phyloP scores from a whole-genome alignment of 805 yeast genomes.

The Barnettozyma botsteinii region DNA sequence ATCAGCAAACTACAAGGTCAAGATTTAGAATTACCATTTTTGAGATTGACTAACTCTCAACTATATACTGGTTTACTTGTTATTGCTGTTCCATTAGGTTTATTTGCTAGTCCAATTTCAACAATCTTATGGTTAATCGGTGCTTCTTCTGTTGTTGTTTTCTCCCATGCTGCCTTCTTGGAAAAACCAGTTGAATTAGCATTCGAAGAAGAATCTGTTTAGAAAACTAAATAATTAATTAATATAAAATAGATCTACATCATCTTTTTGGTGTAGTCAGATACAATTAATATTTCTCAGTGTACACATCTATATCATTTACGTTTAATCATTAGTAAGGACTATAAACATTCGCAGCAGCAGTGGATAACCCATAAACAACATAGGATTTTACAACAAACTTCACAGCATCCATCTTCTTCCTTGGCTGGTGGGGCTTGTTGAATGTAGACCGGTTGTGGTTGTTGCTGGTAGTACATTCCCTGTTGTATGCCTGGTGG shows the following conservation, averaged over 20 bases:
- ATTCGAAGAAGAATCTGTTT: conserved; percentile 64
- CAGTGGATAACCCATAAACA: conserved; percentile 26
- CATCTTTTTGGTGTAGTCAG: neutral
- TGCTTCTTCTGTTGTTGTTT: conserved; percentile 69
- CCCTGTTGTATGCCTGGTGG: conserved; percentile 14
- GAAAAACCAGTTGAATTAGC: conserved; percentile 96
- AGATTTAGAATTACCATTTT: conserved; percentile 68
- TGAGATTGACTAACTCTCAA: conserved; percentile 68
- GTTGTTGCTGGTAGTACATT: conserved; percentile 13
- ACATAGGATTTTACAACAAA: conserved; percentile 22
- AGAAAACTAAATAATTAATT: neutral
- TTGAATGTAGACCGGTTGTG: conserved; percentile 24
- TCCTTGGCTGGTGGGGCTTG: conserved; percentile 19
- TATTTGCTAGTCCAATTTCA: conserved; percentile 83
- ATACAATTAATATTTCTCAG: no score
- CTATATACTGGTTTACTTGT: conserved; percentile 78
- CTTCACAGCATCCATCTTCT: conserved; percentile 19
- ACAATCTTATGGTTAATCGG: conserved; percentile 91
- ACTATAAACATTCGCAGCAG: conserved; percentile 15
- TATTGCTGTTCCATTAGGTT: conserved; percentile 73
- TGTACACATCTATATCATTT: no score
- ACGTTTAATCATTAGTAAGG: neutral
- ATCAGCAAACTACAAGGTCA: conserved; percentile 77
- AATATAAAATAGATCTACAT: neutral
- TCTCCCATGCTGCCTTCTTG: conserved; percentile 84